Evolutionary conservation across 192 early-diverging fungal genomes (phyloP), one percentile per base, ranked within the genome.

Genomic region (Linderina pennispora): DNA sequence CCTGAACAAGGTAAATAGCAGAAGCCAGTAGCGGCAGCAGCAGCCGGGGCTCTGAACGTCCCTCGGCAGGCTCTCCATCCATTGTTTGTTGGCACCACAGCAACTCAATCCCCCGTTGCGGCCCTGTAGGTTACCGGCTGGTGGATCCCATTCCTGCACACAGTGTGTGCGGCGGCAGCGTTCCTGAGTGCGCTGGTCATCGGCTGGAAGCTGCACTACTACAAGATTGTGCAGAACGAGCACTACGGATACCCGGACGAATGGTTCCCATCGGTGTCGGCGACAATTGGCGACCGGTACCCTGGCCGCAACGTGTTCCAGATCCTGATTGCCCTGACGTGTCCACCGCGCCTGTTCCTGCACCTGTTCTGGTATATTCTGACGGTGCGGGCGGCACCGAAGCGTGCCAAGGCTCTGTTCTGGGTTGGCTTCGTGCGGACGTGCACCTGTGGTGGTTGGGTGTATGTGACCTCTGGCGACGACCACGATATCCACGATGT

Each of bases 221-320:
- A 80, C 60, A 85, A 87, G 65, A 88, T 90, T 48, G 88, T 90
- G 43, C 72, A 79, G 50, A 90, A 88, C 43, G 78, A 82, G 55
- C 64, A 82, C 62, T 84, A 72, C 40, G 88, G 88, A 7, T 90
- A 88, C 40, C 88, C 88, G 0, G 75, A 88, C 42, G 71, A 77
- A 43, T 84, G 84, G 88, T 86, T 90, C 34, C 88, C 88, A 23
- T 88, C 84, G 44, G 86, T 90, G 1, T 85, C 82, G 36, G 88
- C 86, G 0, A 80, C 83, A 1, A 90, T 85, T 35, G 88, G 88
- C 54, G 88, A 90, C 54, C 58, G 86, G 48, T 90, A 86, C 54
- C 88, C 83, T 6, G 85, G 79, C 6, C 65, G 84, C 14, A 80
- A 74, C 36, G 73, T 88, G 17, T 90, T 87, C 50, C 86, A 90